Evolutionary conservation across 2,329 filamentous ascomycete species (phyloP).

Genomic region (Tolypocladium pustulatum): DNA sequence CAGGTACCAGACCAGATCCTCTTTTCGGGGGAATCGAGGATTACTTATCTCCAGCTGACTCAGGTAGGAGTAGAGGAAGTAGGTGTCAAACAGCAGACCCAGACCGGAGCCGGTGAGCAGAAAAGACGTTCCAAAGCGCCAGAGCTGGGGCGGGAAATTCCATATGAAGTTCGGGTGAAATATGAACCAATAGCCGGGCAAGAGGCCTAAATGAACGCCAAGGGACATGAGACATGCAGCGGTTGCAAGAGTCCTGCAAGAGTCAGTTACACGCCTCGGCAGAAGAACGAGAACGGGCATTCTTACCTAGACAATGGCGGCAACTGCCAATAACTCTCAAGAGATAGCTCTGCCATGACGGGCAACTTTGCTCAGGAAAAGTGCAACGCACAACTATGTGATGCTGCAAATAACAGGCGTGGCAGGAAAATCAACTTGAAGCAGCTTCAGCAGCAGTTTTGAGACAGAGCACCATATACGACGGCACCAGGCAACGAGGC

Average conservation of each 20-base stretch:
- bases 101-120: constrained; percentile 27
- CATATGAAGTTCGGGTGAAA: constrained; percentile 43
- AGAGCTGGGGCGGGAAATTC: constrained; percentile 34
- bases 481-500: constrained; percentile 16
- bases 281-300: constrained; percentile 1
- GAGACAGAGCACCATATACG: constrained; percentile 9
- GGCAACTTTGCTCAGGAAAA: constrained; percentile 19
- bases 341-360: constrained; percentile 19
- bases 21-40: constrained; percentile 61
- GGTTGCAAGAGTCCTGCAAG: constrained; percentile 54
- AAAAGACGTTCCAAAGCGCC: constrained; percentile 31
- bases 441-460: constrained; percentile 1
- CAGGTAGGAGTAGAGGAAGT: constrained; percentile 66
- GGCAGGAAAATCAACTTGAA: constrained; percentile 8
- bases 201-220: constrained; percentile 43
- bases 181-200: constrained; percentile 39
- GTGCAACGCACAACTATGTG: neutral
- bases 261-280: constrained; percentile 10
- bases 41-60: constrained; percentile 63
- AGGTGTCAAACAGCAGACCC: constrained; percentile 60
- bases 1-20: constrained; percentile 73
- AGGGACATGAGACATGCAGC: constrained; percentile 50
- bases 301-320: constrained; percentile 32
- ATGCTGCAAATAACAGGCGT: neutral
- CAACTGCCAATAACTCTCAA: constrained; percentile 27